Evolutionary conservation across 2,329 filamentous ascomycete species (phyloP).

Genomic region (Didymosphaeria variabile): DNA sequence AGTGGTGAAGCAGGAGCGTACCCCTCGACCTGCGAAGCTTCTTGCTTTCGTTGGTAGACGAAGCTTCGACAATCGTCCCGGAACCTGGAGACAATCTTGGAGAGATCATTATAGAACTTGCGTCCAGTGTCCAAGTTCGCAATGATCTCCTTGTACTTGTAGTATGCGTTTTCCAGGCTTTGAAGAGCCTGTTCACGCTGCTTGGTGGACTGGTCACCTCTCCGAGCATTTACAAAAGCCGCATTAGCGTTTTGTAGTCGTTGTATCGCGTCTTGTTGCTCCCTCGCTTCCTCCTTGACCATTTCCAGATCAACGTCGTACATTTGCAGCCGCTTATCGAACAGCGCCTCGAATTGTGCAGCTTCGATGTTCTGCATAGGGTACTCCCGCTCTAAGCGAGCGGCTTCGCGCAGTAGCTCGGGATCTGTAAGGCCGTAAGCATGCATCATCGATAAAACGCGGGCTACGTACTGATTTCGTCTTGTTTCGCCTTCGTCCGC

Average conservation of each 20-base stretch:
- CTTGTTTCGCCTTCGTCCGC: constrained; percentile 79
- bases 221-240: constrained; percentile 77
- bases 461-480: constrained; percentile 76
- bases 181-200: constrained; percentile 90
- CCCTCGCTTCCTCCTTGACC: constrained; percentile 74
- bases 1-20: constrained; percentile 52
- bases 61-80: constrained; percentile 82
- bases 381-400: constrained; percentile 84
- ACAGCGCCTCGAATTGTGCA: constrained; percentile 90
- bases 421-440: constrained; percentile 60
- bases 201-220: constrained; percentile 70
- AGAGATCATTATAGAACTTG: constrained; percentile 97
- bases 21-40: constrained; percentile 81
- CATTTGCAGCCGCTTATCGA: constrained; percentile 79
- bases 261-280: constrained; percentile 76
- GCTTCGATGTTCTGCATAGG: constrained; percentile 85
- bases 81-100: constrained; percentile 85
- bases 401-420: constrained; percentile 83
- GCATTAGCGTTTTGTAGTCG: constrained; percentile 79
- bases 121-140: constrained; percentile 89
- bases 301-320: constrained; percentile 82
- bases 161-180: constrained; percentile 86
- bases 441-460: constrained; percentile 15
- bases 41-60: constrained; percentile 80
- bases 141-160: constrained; percentile 96